Conservation (phyloP, 805 yeast species). For the Candida insectorum region DNA sequence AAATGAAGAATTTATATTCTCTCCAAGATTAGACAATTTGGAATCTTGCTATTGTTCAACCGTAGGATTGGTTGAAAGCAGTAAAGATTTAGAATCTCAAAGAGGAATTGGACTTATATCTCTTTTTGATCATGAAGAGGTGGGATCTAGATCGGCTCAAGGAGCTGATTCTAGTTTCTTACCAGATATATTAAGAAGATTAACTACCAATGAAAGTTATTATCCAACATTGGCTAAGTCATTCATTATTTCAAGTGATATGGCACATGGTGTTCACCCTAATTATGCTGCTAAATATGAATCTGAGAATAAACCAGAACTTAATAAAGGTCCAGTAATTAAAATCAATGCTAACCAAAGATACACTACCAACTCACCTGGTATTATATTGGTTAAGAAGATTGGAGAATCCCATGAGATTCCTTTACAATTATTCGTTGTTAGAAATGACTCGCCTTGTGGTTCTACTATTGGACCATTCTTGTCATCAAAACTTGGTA, state of each 20-base stretch:
- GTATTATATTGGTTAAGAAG: conserved; percentile 72
- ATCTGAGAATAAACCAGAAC: conserved; percentile 67
- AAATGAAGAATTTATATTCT: conserved; percentile 84
- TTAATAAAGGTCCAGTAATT: conserved; percentile 89
- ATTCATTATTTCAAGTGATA: conserved; percentile 87
- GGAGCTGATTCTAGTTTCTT: conserved; percentile 94
- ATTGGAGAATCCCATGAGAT: conserved; percentile 64
- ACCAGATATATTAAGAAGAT: conserved; percentile 71
- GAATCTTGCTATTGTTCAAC: conserved; percentile 82
- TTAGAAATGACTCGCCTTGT: conserved; percentile 87
- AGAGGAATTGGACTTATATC: conserved; percentile 70
- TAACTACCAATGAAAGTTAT: conserved; percentile 44
- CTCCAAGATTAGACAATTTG: conserved; percentile 88
- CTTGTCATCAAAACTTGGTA: conserved; percentile 80
- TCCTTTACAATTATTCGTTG: conserved; percentile 93
- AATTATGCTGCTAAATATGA: conserved; percentile 80
- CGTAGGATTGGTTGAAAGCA: conserved; percentile 61
- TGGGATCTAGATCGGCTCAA: conserved; percentile 91
- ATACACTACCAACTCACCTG: conserved; percentile 90
- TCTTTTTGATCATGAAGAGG: conserved; percentile 92
- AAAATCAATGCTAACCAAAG: conserved; percentile 94
- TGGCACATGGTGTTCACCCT: conserved; percentile 97
- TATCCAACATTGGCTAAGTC: conserved; percentile 56
- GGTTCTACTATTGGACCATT: conserved; percentile 98
- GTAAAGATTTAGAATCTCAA: conserved; percentile 42